Conservation (phyloP, 805 yeast species). For the Yarrowia deformans region DNA sequence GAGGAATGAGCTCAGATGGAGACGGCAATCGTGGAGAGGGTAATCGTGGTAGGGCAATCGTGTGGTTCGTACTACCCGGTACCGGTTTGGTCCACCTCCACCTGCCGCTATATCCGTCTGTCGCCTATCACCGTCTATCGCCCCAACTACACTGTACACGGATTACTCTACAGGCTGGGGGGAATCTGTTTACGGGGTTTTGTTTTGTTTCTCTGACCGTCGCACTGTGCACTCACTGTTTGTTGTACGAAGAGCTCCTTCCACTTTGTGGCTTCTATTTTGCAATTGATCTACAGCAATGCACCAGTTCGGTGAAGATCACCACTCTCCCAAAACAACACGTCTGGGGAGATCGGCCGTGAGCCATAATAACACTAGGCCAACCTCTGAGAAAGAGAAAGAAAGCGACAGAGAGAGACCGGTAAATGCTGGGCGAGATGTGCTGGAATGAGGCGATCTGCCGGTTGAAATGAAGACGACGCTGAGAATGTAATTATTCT, state of each 20-base stretch:
- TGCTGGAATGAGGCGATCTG: slow-evolving; percentile 21
- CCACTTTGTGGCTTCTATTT: slow-evolving; percentile 20
- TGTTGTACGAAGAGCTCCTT: too few species aligned
- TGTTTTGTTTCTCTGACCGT: too few species aligned
- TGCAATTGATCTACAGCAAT: slow-evolving; percentile 27
- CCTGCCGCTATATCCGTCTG: neutral
- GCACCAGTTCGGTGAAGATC: slow-evolving; percentile 26
- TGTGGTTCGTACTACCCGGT: neutral
- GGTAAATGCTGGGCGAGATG: neutral
- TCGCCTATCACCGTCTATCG: slow-evolving; percentile 14
- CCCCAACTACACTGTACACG: slow-evolving; percentile 2
- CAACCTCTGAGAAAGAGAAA: neutral
- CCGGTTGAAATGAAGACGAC: neutral
- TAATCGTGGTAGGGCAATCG: too few species aligned
- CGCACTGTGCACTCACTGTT: too few species aligned
- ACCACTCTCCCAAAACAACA: slow-evolving; percentile 26
- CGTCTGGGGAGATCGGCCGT: slow-evolving; percentile 38
- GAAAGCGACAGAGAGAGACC: neutral
- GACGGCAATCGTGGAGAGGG: too few species aligned
- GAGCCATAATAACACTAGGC: slow-evolving; percentile 8
- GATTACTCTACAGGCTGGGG: neutral
- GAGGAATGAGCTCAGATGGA: slow-evolving; percentile 11
- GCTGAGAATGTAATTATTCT: neutral
- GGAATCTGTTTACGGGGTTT: neutral
- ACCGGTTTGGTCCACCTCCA: neutral